Evolutionary conservation across 352 stramenopile genomes (phyloP), one percentile per base, ranked within the genome.

Genomic region (Globisporangium emineosum): DNA sequence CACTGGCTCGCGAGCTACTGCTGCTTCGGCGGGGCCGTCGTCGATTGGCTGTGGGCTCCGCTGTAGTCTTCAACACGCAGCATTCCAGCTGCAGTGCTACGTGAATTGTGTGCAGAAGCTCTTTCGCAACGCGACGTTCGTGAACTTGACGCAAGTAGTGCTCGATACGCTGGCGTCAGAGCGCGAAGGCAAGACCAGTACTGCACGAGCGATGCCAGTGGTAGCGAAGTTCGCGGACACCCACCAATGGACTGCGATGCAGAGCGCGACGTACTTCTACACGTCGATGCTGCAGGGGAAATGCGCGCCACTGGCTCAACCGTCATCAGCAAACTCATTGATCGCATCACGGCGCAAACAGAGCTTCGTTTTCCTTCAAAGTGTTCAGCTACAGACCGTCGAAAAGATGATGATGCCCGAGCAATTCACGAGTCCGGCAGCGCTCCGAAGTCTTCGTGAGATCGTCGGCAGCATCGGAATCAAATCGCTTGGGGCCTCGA

Each of bases 251-350:
- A 63, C 25, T 7, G 51, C 66, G 57, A 27, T 73, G 17, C 57
- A 73, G 25, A 65, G 68, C 6, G 19, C 74, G 45, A 27, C 57
- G 9, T 30, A 29, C 17, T 68, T 76, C 45, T 78, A 69, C 60
- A 12, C 25, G 2, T 43, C 47, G 9, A 65, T 76, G 56, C 40
- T 78, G 0, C 37, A 74, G n/a, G 59, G 17, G 8, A 66, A 69
- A 30, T 76, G 71, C 54, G 50, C 61, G 10, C 33, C 62, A 23
- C 17, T 25, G n/a, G 21, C 29, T 27, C 12, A 15, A 7, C 15
- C 55, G 6, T 32, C 21, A 8, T 3, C 17, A 3, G 10, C 61
- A 61, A n/a, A 8, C 10, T 51, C 43, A 0, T 32, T 66, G n/a
- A 52, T 67, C 23, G 62, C 62, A 2, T 67, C 54, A 7, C 45